Conservation (phyloP, 106 monocot species). For the Dioscorea alata region DNA sequence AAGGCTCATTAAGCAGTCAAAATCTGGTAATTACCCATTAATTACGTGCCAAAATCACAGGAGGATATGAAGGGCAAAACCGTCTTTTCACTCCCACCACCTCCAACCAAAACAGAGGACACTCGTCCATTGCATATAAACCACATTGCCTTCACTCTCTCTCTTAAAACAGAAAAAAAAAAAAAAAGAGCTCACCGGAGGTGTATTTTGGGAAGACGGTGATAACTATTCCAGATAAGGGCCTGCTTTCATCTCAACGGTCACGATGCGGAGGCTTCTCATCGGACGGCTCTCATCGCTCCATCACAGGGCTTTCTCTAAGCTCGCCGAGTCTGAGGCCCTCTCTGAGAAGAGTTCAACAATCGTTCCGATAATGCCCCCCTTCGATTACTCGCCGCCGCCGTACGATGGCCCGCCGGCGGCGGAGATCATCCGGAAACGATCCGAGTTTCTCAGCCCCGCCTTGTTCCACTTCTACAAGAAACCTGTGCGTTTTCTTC, state of each 20-base stretch:
- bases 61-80: too few relatives aligned
- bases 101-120: too few relatives aligned
- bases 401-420: conserved; percentile 68
- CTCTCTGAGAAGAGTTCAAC: not conserved
- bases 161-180: too few relatives aligned
- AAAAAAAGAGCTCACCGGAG: too few relatives aligned
- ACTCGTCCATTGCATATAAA: too few relatives aligned
- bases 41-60: too few relatives aligned
- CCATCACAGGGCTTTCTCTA: conserved; percentile 2
- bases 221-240: not conserved
- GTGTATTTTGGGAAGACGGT: too few relatives aligned
- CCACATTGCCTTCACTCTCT: too few relatives aligned
- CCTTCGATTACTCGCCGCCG: conserved; percentile 64
- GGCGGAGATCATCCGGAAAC: conserved; percentile 62
- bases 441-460: conserved; percentile 77
- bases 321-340: conserved; percentile 13
- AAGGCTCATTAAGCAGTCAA: too few relatives aligned
- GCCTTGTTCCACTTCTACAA: conserved; percentile 72
- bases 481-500: conserved; percentile 40
- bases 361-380: conserved; percentile 56
- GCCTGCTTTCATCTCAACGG: not conserved
- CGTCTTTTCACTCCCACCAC: too few relatives aligned
- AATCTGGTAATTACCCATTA: too few relatives aligned
- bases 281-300: conserved; percentile 8
- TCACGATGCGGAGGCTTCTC: conserved; percentile 27